Percentiles rank a stretch among this genome's conserved stretches.
Evolutionary conservation across 2,329 filamentous ascomycete species (phyloP).

Genomic region (Penicillium sp.): DNA sequence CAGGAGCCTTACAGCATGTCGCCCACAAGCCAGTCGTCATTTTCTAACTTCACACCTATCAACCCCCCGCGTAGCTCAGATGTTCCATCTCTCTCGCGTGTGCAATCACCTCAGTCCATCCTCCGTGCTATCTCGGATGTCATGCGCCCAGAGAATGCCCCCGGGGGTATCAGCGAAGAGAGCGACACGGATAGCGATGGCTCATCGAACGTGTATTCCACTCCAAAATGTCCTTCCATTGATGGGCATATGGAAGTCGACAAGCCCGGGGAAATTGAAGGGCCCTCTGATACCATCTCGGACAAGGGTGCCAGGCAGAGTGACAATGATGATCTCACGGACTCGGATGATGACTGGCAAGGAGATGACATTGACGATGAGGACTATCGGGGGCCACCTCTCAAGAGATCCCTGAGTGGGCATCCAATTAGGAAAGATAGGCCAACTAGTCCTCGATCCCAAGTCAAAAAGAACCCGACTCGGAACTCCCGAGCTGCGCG

Average conservation of each 20-base stretch:
- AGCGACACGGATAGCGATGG: constrained; percentile 16
- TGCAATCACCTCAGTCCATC: constrained; percentile 26
- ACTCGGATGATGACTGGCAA: constrained; percentile 15
- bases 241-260: constrained; percentile 4
- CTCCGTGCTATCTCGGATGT: constrained; percentile 21
- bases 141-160: background rate
- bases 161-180: constrained; percentile 11
- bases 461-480: constrained; percentile 9
- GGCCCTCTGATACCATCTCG: background rate
- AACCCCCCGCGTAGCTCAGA: constrained; percentile 40
- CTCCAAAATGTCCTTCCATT: constrained; percentile 12
- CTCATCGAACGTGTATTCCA: constrained; percentile 14
- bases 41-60: constrained; percentile 42
- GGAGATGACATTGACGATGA: constrained; percentile 22
- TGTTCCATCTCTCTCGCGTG: constrained; percentile 1
- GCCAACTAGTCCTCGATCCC: background rate
- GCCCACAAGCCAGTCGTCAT: constrained; percentile 39
- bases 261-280: background rate
- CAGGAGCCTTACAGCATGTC: constrained; percentile 39
- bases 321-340: constrained; percentile 8
- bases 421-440: background rate
- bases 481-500: constrained; percentile 6
- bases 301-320: background rate
- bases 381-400: constrained; percentile 13
- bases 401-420: background rate